Evolutionary conservation across 2,329 filamentous ascomycete genomes (phyloP), one percentile per base, ranked within the genome.

Genomic region (Microsporum canis): DNA sequence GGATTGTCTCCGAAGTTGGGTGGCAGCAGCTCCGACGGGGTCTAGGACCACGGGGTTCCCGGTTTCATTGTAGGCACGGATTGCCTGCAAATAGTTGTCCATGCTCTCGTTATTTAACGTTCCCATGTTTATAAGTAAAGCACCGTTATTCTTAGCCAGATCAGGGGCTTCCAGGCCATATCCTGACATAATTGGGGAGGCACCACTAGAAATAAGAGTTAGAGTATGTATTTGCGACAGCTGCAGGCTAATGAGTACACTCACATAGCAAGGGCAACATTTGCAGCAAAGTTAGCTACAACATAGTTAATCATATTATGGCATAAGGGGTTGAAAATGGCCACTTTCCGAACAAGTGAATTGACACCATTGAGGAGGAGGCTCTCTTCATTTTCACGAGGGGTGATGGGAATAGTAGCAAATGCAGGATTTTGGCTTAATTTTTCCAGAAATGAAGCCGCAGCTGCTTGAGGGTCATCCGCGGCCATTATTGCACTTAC

Each of bases 291-390:
- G 75, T 96, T 96, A 70, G 96, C 91, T 27, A 96, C 92, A 0
- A 97, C 92, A 59, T 91, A 80, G 72, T 97, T 97, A 59, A 94
- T 97, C 89, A 97, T 97, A 75, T 96, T 96, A 76, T 97, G 92
- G 58, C 88, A 88, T 27, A 97, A 80, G 0, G 91, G 91, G 61
- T 82, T 86, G 49, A 75, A 79, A 1, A 78, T 72, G 3, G 82
- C 82, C 56, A 96, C 81, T 4, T 79, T 78, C 62, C 77, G 78
- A 49, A 95, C 78, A 17, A 88, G 75, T 2, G 67, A 61, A 2
- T 77, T 75, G 3, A 78, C 71, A 33, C 72, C 67, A n/a, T 69
- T 64, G 5, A 75, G 38, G 43, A 79, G 61, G 3, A 65, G 61
- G 17, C 67, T 63, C 17, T 64, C 65, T 23, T 73, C 69, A 23